A percentile compares a stretch with the other conserved stretches of the same genome.
Evolutionary conservation across 2,329 filamentous ascomycete genomes (phyloP).

Genomic region (Exophiala oligosperma): DNA sequence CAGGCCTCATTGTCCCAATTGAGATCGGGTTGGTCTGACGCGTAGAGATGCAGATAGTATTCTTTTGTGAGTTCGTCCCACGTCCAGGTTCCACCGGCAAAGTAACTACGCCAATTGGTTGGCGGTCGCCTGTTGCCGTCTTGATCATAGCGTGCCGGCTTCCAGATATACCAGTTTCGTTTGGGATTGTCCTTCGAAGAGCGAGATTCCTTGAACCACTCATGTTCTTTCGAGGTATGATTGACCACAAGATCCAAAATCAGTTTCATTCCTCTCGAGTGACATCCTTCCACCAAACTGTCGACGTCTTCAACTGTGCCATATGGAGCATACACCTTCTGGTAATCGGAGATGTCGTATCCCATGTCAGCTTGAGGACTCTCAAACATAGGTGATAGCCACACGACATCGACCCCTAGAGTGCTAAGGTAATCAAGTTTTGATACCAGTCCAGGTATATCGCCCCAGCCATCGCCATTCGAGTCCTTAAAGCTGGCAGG

Average conservation of each 20-base stretch:
- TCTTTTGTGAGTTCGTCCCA: conserved; percentile 36
- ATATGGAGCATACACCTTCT: conserved; percentile 63
- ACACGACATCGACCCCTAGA: conserved; percentile 34
- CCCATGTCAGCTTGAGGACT: conserved; percentile 67
- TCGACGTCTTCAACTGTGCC: conserved; percentile 67
- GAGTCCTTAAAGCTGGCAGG: conserved; percentile 34
- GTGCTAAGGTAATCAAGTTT: conserved; percentile 32
- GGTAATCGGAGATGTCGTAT: conserved; percentile 68
- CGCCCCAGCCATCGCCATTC: conserved; percentile 34
- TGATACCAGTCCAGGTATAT: conserved; percentile 32
- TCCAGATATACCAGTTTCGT: conserved; percentile 67
- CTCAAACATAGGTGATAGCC: conserved; percentile 58
- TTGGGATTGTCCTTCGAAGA: conserved; percentile 50
- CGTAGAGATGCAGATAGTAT: conserved; percentile 70
- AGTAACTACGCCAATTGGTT: conserved; percentile 53
- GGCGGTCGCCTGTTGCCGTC: conserved; percentile 57
- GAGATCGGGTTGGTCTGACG: conserved; percentile 69
- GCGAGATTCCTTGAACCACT: conserved; percentile 59
- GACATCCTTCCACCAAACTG: conserved; percentile 57
- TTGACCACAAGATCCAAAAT: conserved; percentile 76
- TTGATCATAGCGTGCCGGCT: conserved; percentile 52
- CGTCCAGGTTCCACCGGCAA: conserved; percentile 32
- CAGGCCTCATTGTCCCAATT: conserved; percentile 72
- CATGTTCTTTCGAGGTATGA: conserved; percentile 63
- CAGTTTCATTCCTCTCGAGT: conserved; percentile 65